Evolutionary conservation across 176 grass and related monocot genomes (phyloP).

Genomic region (Raddia guianensis): DNA sequence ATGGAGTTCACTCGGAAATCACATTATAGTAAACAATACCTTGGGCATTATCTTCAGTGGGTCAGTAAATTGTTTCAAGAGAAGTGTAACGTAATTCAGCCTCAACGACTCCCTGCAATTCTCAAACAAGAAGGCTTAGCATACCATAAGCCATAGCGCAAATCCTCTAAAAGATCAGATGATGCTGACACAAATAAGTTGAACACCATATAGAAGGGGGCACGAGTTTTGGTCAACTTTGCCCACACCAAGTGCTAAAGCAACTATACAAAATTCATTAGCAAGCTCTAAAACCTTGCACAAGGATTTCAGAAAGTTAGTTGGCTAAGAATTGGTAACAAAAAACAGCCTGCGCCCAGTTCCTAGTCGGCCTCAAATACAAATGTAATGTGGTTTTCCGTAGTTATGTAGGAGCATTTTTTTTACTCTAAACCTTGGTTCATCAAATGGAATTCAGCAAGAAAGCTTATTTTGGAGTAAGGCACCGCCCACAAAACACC

Average conservation of each 20-base stretch:
- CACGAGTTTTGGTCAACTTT: not conserved
- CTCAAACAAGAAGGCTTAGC: not conserved
- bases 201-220: constrained; percentile 28
- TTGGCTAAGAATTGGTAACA: not conserved
- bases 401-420: too few species aligned
- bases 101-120: too few species aligned
- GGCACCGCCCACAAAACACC: too few species aligned
- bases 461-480: too few species aligned
- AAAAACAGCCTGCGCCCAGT: not conserved
- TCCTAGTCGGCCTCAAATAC: not conserved
- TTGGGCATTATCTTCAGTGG: constrained; percentile 68
- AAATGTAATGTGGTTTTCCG: not conserved
- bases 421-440: too few species aligned
- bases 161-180: not conserved
- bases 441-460: too few species aligned
- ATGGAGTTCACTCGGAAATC: constrained; percentile 22
- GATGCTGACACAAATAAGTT: not conserved
- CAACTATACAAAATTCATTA: constrained; percentile 2
- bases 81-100: too few species aligned
- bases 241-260: not conserved
- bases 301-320: not conserved
- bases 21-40: constrained; percentile 52
- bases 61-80: too few species aligned
- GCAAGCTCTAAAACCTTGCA: not conserved
- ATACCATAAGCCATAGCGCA: constrained; percentile 11